Base-by-base conservation (phyloP, 495 filamentous ascomycete genomes). In the Parmelia sp. region DNA sequence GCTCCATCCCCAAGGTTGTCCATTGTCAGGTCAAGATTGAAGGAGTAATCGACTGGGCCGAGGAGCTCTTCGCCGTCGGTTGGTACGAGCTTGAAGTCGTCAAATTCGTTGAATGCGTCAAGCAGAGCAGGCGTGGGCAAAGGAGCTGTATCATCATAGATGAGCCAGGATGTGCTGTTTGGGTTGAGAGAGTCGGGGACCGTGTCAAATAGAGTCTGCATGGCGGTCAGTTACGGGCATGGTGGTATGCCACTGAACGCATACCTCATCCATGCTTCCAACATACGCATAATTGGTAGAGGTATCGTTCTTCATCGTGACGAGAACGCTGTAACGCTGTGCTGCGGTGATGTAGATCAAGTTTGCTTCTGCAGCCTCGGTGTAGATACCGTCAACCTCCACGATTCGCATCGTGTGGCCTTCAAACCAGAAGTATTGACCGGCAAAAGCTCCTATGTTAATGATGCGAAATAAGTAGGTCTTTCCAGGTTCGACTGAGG, bases 161-260 rank as follows among this genome's bases (percentile, higher is more conserved):
- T 78, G 5, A 93, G 79, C 85, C 87, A 91, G 21, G 86, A 85
- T 0, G 89, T 91, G 11, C 86, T 85, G 65, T 93, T 93, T 57
- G 82, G 84, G 70, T 92, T 88, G 15, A 92, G 77, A 7, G 74
- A 78, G 5, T 74, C 69, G 0, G 90, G 90, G 11, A 90, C 68
- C 4, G 67, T 75, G 70, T 92, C 90, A 69, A 92, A 91, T 0
- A 91, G 77, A 62, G 81, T 79, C 87, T 91, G 66, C 47, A 35
- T 45, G 17, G n/a, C 9, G 21, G 29, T 69, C 21, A 65, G 29
- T 40, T 29, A 31, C 23, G 25, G 5, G 12, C 21, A 25, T 17
- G 19, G 27, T 53, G 37, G 11, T 29, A 60, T 57, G 60, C 58
- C n/a, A 9, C 15, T 7, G 5, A 0, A 19, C 7, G 67, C 72